phyloP scores from a whole-genome alignment of 805 yeast species.

The Yamadazyma phyllophila region DNA sequence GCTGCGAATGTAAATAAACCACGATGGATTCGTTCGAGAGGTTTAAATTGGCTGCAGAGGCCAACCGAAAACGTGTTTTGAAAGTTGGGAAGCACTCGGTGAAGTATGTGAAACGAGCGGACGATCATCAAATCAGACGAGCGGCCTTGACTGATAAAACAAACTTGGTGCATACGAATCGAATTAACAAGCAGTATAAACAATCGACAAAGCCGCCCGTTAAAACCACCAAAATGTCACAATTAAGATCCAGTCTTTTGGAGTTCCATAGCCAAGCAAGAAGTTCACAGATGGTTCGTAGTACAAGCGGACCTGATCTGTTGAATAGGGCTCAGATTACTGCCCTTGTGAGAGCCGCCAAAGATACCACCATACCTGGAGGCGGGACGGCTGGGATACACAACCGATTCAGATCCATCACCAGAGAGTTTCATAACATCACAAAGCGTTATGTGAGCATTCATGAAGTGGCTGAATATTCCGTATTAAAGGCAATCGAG shows the following conservation, averaged over 20 bases:
- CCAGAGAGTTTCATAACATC: constrained; percentile 1
- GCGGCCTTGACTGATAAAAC: not conserved
- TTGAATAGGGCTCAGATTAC: no score
- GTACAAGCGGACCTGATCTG: no score
- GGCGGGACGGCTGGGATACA: constrained; percentile 1
- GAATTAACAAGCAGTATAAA: not conserved
- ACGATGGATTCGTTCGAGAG: constrained; percentile 14
- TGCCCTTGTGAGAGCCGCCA: not conserved
- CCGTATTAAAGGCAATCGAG: not conserved
- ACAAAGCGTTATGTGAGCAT: not conserved
- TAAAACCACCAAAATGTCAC: not conserved
- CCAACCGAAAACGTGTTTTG: constrained; percentile 4
- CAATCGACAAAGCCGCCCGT: not conserved
- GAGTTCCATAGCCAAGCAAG: not conserved
- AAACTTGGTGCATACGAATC: not conserved
- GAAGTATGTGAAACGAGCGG: not conserved
- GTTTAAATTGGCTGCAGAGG: constrained; percentile 8
- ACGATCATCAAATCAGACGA: not conserved
- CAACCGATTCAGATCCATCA: constrained; percentile 1
- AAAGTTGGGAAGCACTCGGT: not conserved
- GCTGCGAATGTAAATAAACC: not conserved
- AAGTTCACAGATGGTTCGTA: not conserved
- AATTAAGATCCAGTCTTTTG: not conserved
- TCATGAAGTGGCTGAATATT: not conserved
- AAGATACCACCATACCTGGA: not conserved